Conservation (phyloP, 768 basidiomycete species). For the Tulasnella sp. region DNA sequence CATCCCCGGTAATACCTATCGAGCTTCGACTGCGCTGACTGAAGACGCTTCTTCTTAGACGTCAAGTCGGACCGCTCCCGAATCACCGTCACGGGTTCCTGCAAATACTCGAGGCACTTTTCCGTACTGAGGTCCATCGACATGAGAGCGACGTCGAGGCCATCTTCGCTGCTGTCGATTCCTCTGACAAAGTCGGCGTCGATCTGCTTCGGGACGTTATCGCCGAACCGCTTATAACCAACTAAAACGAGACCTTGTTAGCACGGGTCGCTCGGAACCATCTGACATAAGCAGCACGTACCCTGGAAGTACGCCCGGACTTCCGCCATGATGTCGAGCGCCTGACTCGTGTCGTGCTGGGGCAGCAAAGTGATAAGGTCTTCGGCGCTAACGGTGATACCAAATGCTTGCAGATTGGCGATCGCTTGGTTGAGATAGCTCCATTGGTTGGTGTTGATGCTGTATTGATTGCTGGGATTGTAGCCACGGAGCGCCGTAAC, state of each 20-base stretch:
- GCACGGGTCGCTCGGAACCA: not conserved
- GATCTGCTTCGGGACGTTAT: slow-evolving; percentile 45
- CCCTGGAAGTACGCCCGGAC: slow-evolving; percentile 16
- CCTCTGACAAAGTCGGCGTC: slow-evolving; percentile 47
- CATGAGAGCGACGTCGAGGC: slow-evolving; percentile 38
- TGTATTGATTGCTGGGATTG: not conserved
- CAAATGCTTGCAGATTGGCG: not conserved
- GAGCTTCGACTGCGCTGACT: not conserved
- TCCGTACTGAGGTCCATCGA: slow-evolving; percentile 35
- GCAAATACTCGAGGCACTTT: slow-evolving; percentile 42
- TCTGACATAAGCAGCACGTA: not conserved
- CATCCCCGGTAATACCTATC: not conserved
- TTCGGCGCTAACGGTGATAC: slow-evolving; percentile 27
- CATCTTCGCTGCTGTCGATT: slow-evolving; percentile 25
- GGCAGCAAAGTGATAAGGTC: slow-evolving; percentile 10
- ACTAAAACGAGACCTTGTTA: slow-evolving; percentile 28
- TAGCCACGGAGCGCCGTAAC: not conserved
- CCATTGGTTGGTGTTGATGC: not conserved
- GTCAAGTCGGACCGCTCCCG: slow-evolving; percentile 35
- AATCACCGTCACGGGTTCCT: slow-evolving; percentile 37
- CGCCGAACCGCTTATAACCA: slow-evolving; percentile 47
- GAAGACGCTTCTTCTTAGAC: not conserved
- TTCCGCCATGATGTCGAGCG: slow-evolving; percentile 16
- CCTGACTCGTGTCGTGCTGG: not conserved
- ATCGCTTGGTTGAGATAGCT: not conserved